Conservation (phyloP, 768 basidiomycete genomes). For the Lentinula aciculospora region DNA sequence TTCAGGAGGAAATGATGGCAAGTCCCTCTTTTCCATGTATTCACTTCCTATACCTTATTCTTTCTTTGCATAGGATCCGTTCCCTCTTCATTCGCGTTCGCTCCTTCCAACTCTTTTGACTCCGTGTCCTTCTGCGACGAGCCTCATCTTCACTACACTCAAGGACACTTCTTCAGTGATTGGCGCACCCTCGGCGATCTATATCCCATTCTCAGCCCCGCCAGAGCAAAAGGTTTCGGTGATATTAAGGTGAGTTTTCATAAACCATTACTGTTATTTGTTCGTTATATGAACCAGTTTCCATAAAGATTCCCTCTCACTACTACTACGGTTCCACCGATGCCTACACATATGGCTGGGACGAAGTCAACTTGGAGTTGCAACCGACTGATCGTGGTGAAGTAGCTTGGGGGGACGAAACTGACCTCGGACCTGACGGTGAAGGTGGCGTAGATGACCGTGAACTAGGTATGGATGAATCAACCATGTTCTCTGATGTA, state of each 20-base stretch:
- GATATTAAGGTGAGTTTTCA: conserved; percentile 54
- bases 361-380: conserved; percentile 64
- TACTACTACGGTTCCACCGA: conserved; percentile 87
- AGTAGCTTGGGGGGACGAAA: conserved; percentile 17
- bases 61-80: conserved; percentile 6
- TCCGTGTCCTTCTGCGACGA: conserved; percentile 69
- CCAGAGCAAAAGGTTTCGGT: conserved; percentile 76
- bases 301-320: conserved; percentile 72
- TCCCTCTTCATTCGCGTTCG: conserved; percentile 63
- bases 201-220: conserved; percentile 94
- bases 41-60: no score
- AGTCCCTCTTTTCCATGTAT: not conserved
- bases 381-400: conserved; percentile 85
- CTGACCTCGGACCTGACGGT: not conserved
- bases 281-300: not conserved
- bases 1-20: not conserved
- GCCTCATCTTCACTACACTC: conserved; percentile 80
- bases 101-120: conserved; percentile 49
- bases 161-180: conserved; percentile 97
- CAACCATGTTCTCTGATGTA: not conserved
- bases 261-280: not conserved
- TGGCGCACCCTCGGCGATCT: conserved; percentile 84
- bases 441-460: conserved; percentile 1
- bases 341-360: conserved; percentile 90
- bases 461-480: not conserved